phyloP scores from a whole-genome alignment of 306 rosid species.

The Trifolium subterraneum region DNA sequence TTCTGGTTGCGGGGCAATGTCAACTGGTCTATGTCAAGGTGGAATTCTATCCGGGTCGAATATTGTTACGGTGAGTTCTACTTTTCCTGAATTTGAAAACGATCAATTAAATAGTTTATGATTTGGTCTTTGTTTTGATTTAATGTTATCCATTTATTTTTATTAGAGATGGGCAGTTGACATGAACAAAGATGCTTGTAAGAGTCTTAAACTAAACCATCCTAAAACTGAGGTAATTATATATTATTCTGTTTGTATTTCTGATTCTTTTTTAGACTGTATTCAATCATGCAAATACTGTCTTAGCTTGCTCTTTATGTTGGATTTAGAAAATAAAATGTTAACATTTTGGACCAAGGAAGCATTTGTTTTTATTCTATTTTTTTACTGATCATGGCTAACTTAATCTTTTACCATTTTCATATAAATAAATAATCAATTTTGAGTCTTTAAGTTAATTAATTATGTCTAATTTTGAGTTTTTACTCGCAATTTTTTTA shows the following conservation, averaged over 20 bases:
- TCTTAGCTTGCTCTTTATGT: background rate
- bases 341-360: too few relatives aligned
- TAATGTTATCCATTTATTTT: background rate
- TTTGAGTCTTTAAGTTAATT: too few relatives aligned
- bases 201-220: slow-evolving; percentile 69
- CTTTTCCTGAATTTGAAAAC: background rate
- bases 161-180: slow-evolving; percentile 89
- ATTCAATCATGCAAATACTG: background rate
- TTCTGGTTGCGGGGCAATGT: slow-evolving; percentile 94
- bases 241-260: background rate
- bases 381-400: too few relatives aligned
- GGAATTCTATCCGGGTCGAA: slow-evolving; percentile 62
- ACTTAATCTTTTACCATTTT: too few relatives aligned
- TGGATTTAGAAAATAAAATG: background rate
- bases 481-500: too few relatives aligned
- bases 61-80: slow-evolving; percentile 70
- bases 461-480: too few relatives aligned
- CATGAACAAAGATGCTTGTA: slow-evolving; percentile 61
- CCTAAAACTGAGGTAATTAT: slow-evolving; percentile 72
- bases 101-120: background rate
- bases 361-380: too few relatives aligned
- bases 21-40: slow-evolving; percentile 85
- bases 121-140: background rate
- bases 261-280: background rate
- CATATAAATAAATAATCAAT: too few relatives aligned